These are phyloP conservation scores for Botrytis aclada DNA, from an alignment of 2,329 filamentous ascomycete genomes.

Conservation along the genomic window DNA sequence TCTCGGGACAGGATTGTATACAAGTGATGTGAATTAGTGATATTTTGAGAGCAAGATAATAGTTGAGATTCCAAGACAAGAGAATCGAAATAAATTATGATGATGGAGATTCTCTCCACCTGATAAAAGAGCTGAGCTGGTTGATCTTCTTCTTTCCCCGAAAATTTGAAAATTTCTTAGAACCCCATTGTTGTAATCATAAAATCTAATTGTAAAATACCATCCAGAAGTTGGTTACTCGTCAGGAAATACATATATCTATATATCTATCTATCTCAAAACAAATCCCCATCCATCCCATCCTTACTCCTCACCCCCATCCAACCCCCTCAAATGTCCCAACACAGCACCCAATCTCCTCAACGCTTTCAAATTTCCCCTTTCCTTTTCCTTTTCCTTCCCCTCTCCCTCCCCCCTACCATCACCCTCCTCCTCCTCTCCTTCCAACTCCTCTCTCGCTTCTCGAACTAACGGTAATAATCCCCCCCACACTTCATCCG, in stretches of 20 bases:
- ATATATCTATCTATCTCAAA: too few species aligned
- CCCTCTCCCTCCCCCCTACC: neutral
- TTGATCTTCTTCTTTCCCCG: too few species aligned
- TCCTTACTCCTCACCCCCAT: neutral
- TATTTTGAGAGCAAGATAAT: too few species aligned
- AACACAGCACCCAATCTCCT: conserved; percentile 29
- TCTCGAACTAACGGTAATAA: conserved; percentile 54
- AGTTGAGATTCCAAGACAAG: too few species aligned
- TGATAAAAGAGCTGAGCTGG: too few species aligned
- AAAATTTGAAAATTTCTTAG: neutral
- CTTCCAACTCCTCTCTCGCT: conserved; percentile 54
- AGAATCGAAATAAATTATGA: too few species aligned
- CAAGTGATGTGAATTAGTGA: too few species aligned
- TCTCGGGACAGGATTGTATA: too few species aligned
- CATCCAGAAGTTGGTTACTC: neutral
- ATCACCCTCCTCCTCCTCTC: conserved; percentile 20
- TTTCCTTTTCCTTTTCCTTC: conserved; percentile 14
- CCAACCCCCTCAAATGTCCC: conserved; percentile 24
- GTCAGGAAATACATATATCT: too few species aligned
- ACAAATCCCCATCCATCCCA: neutral
- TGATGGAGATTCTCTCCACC: too few species aligned
- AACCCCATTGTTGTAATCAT: neutral
- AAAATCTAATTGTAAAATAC: neutral
- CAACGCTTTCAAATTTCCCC: conserved; percentile 24
- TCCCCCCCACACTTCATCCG: conserved; percentile 68